These are phyloP conservation scores for Picochlorum sp. DNA, from an alignment of 139 green algal species.

Conservation along the genomic window DNA sequence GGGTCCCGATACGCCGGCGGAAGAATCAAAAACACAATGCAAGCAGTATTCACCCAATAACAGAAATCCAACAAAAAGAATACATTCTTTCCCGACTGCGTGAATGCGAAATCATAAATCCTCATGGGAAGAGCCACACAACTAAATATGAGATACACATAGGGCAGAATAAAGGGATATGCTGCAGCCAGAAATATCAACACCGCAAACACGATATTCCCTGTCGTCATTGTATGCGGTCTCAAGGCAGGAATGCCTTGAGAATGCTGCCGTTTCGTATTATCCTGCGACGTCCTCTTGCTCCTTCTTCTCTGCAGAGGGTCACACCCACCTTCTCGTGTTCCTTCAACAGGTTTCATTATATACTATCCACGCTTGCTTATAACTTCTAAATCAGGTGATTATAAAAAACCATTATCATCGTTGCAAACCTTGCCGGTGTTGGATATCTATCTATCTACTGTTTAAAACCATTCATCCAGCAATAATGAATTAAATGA, in stretches of 20 bases:
- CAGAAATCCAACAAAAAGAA: conserved; percentile 56
- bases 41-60: conserved; percentile 36
- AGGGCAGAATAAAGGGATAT: conserved; percentile 26
- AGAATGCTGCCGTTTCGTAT: not conserved
- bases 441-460: too few relatives aligned
- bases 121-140: conserved; percentile 33
- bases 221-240: not conserved
- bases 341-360: too few relatives aligned
- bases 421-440: too few relatives aligned
- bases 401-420: too few relatives aligned
- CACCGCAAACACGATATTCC: conserved; percentile 14
- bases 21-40: conserved; percentile 24
- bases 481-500: too few relatives aligned
- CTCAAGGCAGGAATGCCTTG: not conserved
- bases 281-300: not conserved
- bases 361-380: too few relatives aligned
- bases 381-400: too few relatives aligned
- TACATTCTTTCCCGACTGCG: conserved; percentile 8
- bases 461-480: too few relatives aligned
- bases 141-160: conserved; percentile 37
- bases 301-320: not conserved
- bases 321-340: not conserved
- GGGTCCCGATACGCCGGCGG: conserved; percentile 4
- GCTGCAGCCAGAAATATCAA: conserved; percentile 26
- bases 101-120: conserved; percentile 17